phyloP scores from a whole-genome alignment of 495 filamentous ascomycete species.

The Trichoderma asperelloides region DNA sequence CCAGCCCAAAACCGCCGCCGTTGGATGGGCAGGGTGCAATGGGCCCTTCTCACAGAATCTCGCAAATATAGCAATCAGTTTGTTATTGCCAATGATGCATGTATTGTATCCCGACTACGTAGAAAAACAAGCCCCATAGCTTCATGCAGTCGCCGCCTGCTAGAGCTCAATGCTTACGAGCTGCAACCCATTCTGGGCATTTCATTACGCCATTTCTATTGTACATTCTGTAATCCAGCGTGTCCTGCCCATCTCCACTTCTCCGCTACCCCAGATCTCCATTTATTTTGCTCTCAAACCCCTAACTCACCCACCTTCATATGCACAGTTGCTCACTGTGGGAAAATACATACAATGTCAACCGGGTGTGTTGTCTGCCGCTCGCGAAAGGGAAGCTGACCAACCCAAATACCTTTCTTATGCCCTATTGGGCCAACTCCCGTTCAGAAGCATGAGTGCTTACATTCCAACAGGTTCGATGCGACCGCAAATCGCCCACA shows the following conservation, averaged over 20 bases:
- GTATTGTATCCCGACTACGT: too few relatives aligned
- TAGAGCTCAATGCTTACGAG: not conserved
- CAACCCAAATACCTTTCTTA: not conserved
- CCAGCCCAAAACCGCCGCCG: too few relatives aligned
- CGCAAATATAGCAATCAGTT: too few relatives aligned
- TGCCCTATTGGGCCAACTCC: not conserved
- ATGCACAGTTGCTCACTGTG: not conserved
- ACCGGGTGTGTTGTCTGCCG: conserved; percentile 2
- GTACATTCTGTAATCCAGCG: not conserved
- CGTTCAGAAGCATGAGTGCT: not conserved
- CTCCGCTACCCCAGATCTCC: conserved; percentile 7
- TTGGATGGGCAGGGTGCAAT: too few relatives aligned
- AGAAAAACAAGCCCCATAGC: too few relatives aligned
- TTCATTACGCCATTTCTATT: conserved; percentile 1
- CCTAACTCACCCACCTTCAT: conserved; percentile 1
- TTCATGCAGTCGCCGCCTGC: not conserved
- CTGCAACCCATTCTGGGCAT: not conserved
- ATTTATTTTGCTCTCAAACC: not conserved
- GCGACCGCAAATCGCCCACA: not conserved
- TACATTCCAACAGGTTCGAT: not conserved
- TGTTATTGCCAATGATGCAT: too few relatives aligned
- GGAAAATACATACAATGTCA: not conserved
- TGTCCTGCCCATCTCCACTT: not conserved
- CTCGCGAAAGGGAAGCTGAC: conserved; percentile 4
- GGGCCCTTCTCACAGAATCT: too few relatives aligned